Evolutionary conservation across 495 filamentous ascomycete genomes (phyloP).

Genomic region (Xylaria castorea): DNA sequence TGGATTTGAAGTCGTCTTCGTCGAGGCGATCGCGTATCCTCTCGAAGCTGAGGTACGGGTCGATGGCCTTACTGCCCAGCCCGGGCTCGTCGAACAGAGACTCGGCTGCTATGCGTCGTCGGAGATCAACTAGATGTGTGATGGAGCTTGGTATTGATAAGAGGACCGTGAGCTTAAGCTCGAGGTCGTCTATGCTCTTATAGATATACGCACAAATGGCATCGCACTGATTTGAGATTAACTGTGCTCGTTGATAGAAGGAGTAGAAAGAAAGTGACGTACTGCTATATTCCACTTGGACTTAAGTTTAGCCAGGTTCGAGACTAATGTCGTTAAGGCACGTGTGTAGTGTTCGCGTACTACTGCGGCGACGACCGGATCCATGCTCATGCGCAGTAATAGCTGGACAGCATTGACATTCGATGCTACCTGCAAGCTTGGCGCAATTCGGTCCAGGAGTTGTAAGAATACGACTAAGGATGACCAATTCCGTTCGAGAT

Average conservation of each 20-base stretch:
- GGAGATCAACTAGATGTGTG: constrained; percentile 64
- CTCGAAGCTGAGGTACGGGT: constrained; percentile 57
- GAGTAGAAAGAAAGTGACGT: background rate
- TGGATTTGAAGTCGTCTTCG: constrained; percentile 56
- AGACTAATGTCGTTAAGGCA: constrained; percentile 36
- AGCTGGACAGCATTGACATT: constrained; percentile 45
- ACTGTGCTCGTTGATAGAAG: constrained; percentile 24
- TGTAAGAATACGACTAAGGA: constrained; percentile 44
- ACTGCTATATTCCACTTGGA: constrained; percentile 40
- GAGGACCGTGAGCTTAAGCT: constrained; percentile 66
- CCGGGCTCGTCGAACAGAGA: constrained; percentile 66
- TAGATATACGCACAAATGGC: constrained; percentile 62
- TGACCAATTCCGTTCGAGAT: constrained; percentile 44
- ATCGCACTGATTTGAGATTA: constrained; percentile 54
- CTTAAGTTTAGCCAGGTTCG: constrained; percentile 26
- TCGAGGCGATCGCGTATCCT: constrained; percentile 60
- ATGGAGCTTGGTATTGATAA: constrained; percentile 62
- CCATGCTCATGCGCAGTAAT: constrained; percentile 67
- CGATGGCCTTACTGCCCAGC: constrained; percentile 52
- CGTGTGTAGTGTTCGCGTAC: constrained; percentile 45
- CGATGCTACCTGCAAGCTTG: constrained; percentile 33
- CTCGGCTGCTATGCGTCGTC: constrained; percentile 74
- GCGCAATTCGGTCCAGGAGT: constrained; percentile 41
- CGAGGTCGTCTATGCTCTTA: constrained; percentile 54
- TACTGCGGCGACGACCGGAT: constrained; percentile 55